Evolutionary conservation across 2,329 filamentous ascomycete genomes (phyloP).

Genomic region (Microascus cirrosus): DNA sequence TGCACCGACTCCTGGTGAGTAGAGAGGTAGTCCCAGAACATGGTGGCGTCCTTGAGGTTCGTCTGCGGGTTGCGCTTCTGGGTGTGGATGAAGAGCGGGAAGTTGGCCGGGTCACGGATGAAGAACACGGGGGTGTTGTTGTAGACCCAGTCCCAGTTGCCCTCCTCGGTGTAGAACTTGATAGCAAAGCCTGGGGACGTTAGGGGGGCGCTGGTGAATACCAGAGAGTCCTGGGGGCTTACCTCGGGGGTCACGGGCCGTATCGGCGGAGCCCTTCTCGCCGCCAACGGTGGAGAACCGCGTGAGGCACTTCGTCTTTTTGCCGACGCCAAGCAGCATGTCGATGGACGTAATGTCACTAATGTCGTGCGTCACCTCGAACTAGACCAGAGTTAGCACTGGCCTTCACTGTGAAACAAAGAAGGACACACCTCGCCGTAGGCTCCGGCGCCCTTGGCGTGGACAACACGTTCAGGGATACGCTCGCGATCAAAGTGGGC

Average conservation of each 20-base stretch:
- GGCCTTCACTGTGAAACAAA: not conserved
- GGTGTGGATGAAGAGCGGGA: slow-evolving; percentile 65
- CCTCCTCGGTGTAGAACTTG: slow-evolving; percentile 62
- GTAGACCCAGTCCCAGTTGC: slow-evolving; percentile 62
- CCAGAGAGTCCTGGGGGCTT: not conserved
- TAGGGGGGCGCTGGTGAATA: not conserved
- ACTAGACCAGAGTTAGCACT: slow-evolving; percentile 13
- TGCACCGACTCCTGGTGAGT: slow-evolving; percentile 53
- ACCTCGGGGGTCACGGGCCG: slow-evolving; percentile 43
- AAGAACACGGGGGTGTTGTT: slow-evolving; percentile 75
- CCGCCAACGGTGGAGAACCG: slow-evolving; percentile 70
- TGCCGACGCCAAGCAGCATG: slow-evolving; percentile 49
- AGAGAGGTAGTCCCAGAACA: slow-evolving; percentile 37
- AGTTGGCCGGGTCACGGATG: slow-evolving; percentile 62
- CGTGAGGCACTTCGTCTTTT: slow-evolving; percentile 54
- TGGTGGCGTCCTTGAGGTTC: slow-evolving; percentile 58
- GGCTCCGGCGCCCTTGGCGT: slow-evolving; percentile 32
- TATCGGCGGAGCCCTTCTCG: slow-evolving; percentile 60
- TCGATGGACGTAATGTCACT: slow-evolving; percentile 42
- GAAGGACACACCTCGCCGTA: slow-evolving; percentile 23
- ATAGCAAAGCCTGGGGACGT: slow-evolving; percentile 43
- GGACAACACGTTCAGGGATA: slow-evolving; percentile 40
- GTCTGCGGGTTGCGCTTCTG: slow-evolving; percentile 67
- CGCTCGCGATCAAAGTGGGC: slow-evolving; percentile 40
- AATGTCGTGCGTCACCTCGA: slow-evolving; percentile 31